Percentiles rank a stretch among this genome's conserved stretches.
These are phyloP conservation scores for Coffea canephora DNA, from an alignment of 257 asterid genomes.

Conservation along the genomic window DNA sequence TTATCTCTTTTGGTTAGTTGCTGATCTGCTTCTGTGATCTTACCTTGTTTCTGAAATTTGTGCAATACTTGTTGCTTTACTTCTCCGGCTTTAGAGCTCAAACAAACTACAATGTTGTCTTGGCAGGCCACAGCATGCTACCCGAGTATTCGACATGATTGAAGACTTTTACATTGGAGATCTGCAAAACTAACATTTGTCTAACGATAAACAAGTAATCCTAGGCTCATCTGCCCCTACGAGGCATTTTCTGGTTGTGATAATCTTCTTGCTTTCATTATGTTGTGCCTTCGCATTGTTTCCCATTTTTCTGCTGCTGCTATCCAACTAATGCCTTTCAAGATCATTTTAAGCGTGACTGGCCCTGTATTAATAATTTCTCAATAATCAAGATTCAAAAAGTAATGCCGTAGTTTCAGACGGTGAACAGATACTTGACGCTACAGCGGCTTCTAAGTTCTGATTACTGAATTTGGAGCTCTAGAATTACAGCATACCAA, in stretches of 20 bases:
- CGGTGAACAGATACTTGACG: neutral
- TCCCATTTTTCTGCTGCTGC: neutral
- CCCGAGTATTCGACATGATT: slow-evolving; percentile 87
- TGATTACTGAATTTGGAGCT: neutral
- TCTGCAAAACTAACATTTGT: slow-evolving; percentile 34
- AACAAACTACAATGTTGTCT: neutral
- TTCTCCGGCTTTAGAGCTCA: slow-evolving; percentile 19
- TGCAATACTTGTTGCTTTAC: slow-evolving; percentile 1
- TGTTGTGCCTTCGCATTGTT: neutral
- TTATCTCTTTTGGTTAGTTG: neutral
- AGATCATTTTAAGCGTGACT: neutral
- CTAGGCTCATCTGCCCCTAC: neutral
- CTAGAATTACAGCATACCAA: neutral
- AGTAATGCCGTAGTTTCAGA: neutral
- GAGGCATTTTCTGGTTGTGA: neutral
- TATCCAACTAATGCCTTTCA: neutral
- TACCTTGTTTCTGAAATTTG: neutral
- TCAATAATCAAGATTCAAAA: neutral
- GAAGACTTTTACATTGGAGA: slow-evolving; percentile 79
- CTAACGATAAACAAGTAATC: neutral
- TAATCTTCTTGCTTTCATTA: neutral
- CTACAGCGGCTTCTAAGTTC: neutral
- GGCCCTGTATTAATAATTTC: neutral
- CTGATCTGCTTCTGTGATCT: slow-evolving; percentile 1
- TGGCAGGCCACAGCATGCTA: slow-evolving; percentile 91